These are phyloP conservation scores for Cardamine occulta DNA, from an alignment of 345 rosid species.

Conservation along the genomic window DNA sequence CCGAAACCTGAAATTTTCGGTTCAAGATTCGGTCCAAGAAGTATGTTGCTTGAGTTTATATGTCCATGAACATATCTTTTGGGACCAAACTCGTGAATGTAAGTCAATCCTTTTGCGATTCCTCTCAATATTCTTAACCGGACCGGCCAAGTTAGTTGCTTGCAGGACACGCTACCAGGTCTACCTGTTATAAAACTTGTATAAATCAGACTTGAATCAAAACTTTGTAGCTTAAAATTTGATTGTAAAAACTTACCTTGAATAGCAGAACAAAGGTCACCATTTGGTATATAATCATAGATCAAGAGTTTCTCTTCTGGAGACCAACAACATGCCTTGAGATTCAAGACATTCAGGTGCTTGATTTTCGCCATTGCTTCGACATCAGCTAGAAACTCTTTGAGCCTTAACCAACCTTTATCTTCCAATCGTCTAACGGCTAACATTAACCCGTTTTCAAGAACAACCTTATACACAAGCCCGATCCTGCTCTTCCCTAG, in stretches of 20 bases:
- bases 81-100: conserved; percentile 76
- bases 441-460: conserved; percentile 61
- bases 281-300: conserved; percentile 78
- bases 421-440: conserved; percentile 84
- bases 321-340: conserved; percentile 92
- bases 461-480: conserved; percentile 84
- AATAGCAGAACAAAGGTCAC: conserved; percentile 74
- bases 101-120: conserved; percentile 76
- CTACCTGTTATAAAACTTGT: conserved; percentile 53
- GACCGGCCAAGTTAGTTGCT: conserved; percentile 65
- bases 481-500: conserved; percentile 87
- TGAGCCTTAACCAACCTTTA: conserved; percentile 72
- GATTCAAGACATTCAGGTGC: conserved; percentile 77
- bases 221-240: too few relatives aligned
- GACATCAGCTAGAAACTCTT: conserved; percentile 83
- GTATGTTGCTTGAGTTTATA: conserved; percentile 74
- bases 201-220: conserved; percentile 3
- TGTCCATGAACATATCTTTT: conserved; percentile 85
- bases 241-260: conserved; percentile 55
- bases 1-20: conserved; percentile 82
- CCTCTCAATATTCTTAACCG: conserved; percentile 75
- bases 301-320: conserved; percentile 82
- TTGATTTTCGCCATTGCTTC: conserved; percentile 87
- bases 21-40: conserved; percentile 76
- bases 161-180: conserved; percentile 57